These are phyloP conservation scores for Picea glauca DNA, from an alignment of 75 land plant species.

Conservation along the genomic window DNA sequence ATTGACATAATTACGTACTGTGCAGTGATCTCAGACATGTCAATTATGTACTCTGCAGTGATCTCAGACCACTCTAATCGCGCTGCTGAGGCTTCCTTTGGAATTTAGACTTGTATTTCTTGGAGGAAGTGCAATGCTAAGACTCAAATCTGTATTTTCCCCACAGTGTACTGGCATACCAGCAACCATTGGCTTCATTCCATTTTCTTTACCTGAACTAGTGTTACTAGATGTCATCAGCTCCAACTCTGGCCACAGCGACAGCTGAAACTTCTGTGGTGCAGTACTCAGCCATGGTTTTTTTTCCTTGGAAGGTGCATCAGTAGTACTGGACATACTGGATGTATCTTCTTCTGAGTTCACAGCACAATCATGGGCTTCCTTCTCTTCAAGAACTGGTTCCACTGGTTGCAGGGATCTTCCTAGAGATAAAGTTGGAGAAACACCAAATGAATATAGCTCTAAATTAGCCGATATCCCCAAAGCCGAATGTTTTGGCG, in stretches of 20 bases:
- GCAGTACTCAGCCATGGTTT: too few relatives aligned
- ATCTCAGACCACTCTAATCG: too few relatives aligned
- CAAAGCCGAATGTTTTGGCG: not conserved
- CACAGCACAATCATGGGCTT: too few relatives aligned
- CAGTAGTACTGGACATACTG: not conserved
- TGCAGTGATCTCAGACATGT: too few relatives aligned
- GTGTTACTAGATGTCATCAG: not conserved
- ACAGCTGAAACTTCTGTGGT: not conserved
- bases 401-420: not conserved
- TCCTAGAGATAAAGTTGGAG: not conserved
- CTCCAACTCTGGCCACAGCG: not conserved
- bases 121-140: constrained; percentile 7
- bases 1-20: too few relatives aligned
- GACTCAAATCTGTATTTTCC: constrained; percentile 6
- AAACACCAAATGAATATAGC: not conserved
- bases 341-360: not conserved
- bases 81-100: too few relatives aligned
- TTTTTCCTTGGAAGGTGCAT: too few relatives aligned
- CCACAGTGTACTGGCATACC: not conserved
- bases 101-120: not conserved
- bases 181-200: not conserved
- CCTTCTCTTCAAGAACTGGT: too few relatives aligned
- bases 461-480: not conserved
- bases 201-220: too few relatives aligned
- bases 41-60: too few relatives aligned